Percentiles rank a stretch among this genome's conserved stretches.
Evolutionary conservation across 2,329 filamentous ascomycete species (phyloP).

Genomic region (Elsinoe australis): DNA sequence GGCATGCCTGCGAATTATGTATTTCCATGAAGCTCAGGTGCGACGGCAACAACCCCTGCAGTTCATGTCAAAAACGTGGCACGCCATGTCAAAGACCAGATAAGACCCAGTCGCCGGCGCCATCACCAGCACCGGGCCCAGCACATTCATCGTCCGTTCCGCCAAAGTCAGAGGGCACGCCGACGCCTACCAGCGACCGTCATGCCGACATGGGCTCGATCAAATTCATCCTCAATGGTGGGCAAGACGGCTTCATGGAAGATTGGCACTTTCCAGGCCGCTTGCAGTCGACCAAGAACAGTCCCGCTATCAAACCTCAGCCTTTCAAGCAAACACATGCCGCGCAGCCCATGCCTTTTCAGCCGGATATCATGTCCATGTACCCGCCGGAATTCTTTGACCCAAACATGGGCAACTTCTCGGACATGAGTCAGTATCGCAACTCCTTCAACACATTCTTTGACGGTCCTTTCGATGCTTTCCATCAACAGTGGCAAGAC

Average conservation of each 20-base stretch:
- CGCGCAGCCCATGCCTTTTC: not conserved
- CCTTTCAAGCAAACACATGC: slow-evolving; percentile 8
- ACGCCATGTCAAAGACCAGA: slow-evolving; percentile 6
- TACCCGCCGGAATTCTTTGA: slow-evolving; percentile 5
- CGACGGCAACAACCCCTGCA: slow-evolving; percentile 15
- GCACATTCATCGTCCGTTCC: not conserved
- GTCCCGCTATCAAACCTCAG: slow-evolving; percentile 11
- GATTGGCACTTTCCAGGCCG: slow-evolving; percentile 16
- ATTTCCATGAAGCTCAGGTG: slow-evolving; percentile 17
- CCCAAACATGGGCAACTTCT: not conserved
- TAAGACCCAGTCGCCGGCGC: slow-evolving; percentile 9
- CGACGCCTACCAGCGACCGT: slow-evolving; percentile 12
- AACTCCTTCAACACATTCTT: slow-evolving; percentile 13
- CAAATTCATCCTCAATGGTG: slow-evolving; percentile 16
- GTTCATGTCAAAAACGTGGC: slow-evolving; percentile 12
- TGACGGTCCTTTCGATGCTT: slow-evolving; percentile 12
- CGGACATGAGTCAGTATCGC: not conserved
- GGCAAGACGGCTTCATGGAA: slow-evolving; percentile 16
- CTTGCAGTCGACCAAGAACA: slow-evolving; percentile 5
- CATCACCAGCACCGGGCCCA: not conserved
- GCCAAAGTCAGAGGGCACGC: slow-evolving; percentile 5
- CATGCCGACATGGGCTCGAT: slow-evolving; percentile 14
- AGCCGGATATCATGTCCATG: slow-evolving; percentile 6
- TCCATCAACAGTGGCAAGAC: slow-evolving; percentile 16
- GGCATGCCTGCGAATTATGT: slow-evolving; percentile 14